Evolutionary conservation across 1,284 basidiomycete genomes (phyloP), one percentile per base, ranked within the genome.

Genomic region (Cutaneotrichosporon sp.): DNA sequence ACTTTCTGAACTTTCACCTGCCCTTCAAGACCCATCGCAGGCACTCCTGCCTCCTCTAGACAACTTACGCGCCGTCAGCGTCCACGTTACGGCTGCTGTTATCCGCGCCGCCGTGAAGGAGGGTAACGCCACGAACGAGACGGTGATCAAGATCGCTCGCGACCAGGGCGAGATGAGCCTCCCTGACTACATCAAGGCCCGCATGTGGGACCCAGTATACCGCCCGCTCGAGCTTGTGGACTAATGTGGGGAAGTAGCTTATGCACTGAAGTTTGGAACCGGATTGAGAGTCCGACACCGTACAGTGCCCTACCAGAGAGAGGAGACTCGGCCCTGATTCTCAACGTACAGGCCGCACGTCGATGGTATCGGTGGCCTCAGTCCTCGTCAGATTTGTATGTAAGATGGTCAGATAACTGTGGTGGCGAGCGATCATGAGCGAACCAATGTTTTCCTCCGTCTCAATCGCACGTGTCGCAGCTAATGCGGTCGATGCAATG

Each of bases 81-180:
- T 81, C 6, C 61, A 70, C 32, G 77, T 82, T 7, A 90, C 88
- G 0, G 84, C 90, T 0, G 90, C 90, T 0, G 91, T 94, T 8
- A 88, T 89, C 9, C 85, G 90, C 73, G 86, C 89, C 66, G 90
- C 90, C 0, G 85, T 91, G 32, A 82, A 85, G 60, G 91, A 93
- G 75, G 89, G 88, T 7, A 77, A 77, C 61, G 65, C 78, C 8
- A 65, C 66, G 55, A 76, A 80, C 65, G 69, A 76, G 62, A 65
- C 69, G 56, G 76, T 74, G 2, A 70, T 77, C 60, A 69, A 72
- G 62, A 68, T 79, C 14, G 78, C 76, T 9, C 7, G 11, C 18
- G 79, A 76, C 22, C 60, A 79, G 59, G 70, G 63, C n/a, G 69
- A 66, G 3, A 59, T 72, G 53, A 64, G 59, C 31, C 69, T 81